Base-by-base conservation (phyloP, 345 rosid genomes). In the Tarenaya hassleriana region DNA sequence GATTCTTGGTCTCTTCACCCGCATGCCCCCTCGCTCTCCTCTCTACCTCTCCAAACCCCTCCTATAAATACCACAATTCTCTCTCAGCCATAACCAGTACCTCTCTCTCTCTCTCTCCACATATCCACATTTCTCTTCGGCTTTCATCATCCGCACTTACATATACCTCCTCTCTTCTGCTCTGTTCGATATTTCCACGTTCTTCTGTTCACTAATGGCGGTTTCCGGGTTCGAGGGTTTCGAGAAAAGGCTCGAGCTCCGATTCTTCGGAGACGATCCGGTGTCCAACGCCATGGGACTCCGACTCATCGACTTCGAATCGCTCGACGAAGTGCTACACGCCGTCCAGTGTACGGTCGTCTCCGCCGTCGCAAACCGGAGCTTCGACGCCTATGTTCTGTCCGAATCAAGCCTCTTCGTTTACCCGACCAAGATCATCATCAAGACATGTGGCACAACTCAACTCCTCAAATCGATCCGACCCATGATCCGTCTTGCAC, bases 381-480 rank as follows among this genome's bases (percentile, higher is more conserved):
- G 60, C 64, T 78, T 92, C 37, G 99, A 92, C 49, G 84, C 99
- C 51, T 92, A 92, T 62, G 95, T 92, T 11, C 75, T 92, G 66
- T 92, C 98, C 4, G 99, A 92, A 62, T 92, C 99, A 5, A 88
- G 97, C 63, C 75, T 92, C 16, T 92, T 92, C 48, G 88, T 92
- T 3, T 92, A 88, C 68, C 99, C 99, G 34, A 81, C 91, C 19
- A 92, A 83, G 69, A 77, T 92, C 74, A 80, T 92, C 64, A 88
- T 92, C 80, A 92, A 92, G 69, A 92, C 99, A 8, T 92, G 99
- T 55, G 99, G 99, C 65, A 92, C 99, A 38, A 92, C 99, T 17
- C 94, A 85, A 63, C 86, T 92, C 29, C 88, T 92, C 60, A 83
- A 83, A 75, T 85, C 97, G 40, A 70, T 92, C 80, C 82, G 78